Conservation (phyloP, 805 yeast species). For the Yamadazyma endophytica region DNA sequence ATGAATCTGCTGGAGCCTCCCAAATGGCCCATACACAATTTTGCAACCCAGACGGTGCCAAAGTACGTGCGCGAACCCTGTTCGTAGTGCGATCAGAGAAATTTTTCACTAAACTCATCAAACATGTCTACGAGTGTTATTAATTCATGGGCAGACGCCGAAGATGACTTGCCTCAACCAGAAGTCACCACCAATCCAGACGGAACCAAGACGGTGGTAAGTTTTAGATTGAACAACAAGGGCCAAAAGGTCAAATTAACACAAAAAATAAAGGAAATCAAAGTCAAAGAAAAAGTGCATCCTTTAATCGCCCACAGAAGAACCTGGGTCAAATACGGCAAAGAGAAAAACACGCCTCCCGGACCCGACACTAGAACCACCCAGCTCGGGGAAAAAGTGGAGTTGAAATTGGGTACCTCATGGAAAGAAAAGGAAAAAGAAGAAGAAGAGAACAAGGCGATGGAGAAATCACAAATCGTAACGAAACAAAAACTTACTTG, state of each 20-base stretch:
- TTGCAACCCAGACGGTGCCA: too few relatives aligned
- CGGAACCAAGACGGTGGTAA: conserved; percentile 84
- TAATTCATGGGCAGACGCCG: conserved; percentile 68
- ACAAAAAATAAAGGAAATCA: conserved; percentile 74
- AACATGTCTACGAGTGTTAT: conserved; percentile 32
- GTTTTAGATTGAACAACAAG: conserved; percentile 67
- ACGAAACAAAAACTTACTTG: conserved; percentile 54
- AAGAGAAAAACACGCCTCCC: conserved; percentile 62
- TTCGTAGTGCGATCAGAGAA: too few relatives aligned
- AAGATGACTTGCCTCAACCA: conserved; percentile 69
- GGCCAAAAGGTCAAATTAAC: conserved; percentile 87
- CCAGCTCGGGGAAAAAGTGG: conserved; percentile 80
- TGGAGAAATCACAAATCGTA: conserved; percentile 35
- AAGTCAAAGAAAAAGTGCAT: conserved; percentile 76
- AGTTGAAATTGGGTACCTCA: conserved; percentile 65
- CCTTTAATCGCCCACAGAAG: conserved; percentile 83
- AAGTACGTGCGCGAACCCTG: too few relatives aligned
- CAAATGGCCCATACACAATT: too few relatives aligned
- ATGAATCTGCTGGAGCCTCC: too few relatives aligned
- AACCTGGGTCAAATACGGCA: conserved; percentile 86
- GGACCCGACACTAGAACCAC: conserved; percentile 92
- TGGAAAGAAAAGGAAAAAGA: conserved; percentile 78
- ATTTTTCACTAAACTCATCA: conserved; percentile 1
- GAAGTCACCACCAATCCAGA: conserved; percentile 75
- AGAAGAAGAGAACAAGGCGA: conserved; percentile 54